Evolutionary conservation across 306 rosid species (phyloP), one percentile per base, ranked within the genome.

Genomic region (Psophocarpus tetragonolobus): DNA sequence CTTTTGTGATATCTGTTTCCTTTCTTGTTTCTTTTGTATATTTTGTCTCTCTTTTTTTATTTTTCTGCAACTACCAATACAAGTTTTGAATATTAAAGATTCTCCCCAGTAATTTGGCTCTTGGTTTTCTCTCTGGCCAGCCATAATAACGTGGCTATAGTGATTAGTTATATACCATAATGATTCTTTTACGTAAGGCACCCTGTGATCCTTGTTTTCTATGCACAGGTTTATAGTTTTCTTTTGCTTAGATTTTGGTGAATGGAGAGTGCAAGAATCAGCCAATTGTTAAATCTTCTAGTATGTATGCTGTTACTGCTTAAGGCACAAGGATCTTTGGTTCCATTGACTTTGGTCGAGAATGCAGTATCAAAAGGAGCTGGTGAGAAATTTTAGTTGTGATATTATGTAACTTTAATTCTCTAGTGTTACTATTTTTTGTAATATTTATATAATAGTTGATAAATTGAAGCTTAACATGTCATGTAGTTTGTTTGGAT

Each of bases 401-500:
- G 62, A 36, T 58, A 1, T 20, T 3, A 61, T 9, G 24, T 9
- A 12, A 36, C 76, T 73, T 60, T 0, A 6, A 27, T 45, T 18
- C 33, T 45, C 38, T 6, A 51, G 32, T 10, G 17, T 21, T 35
- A 41, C 65, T 41, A 12, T 17, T 23, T 29, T 27, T 18, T 21
- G 26, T 30, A 8, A 23, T 23, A 63, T 73, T 58, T 12, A 73
- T 11, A 33, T 6, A 24, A 42, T 21, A 68, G 30, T 60, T 71
- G 21, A 41, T 48, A 57, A 38, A 39, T 58, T 73, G 17, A 81
- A 68, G 74, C 75, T 70, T 66, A 66, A 76, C 44, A 7, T 44
- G 24, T 79, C 68, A 33, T 73, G 79, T 88, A 95, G 97, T 95
- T 64, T 95, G 98, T 83, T 88, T 95, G 86, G 98, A 95, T 73